These are phyloP conservation scores for Mucor racemosus DNA, from an alignment of 371 early-diverging fungal genomes.

Conservation along the genomic window DNA sequence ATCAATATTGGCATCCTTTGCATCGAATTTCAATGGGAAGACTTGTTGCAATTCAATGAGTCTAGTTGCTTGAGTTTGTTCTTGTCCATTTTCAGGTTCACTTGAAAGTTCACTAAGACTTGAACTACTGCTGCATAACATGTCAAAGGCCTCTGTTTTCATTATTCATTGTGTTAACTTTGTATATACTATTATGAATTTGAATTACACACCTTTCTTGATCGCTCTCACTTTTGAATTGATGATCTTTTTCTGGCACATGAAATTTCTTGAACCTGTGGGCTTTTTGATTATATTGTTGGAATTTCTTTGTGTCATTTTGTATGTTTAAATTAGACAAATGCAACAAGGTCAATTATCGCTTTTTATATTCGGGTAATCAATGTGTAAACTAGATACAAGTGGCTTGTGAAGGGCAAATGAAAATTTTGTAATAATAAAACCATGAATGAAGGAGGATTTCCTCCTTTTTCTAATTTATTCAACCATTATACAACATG, in stretches of 20 bases:
- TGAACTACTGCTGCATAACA: background rate
- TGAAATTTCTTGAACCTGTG: too few relatives aligned
- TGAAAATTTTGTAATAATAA: background rate
- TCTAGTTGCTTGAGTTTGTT: background rate
- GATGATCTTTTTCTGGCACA: too few relatives aligned
- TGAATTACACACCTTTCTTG: too few relatives aligned
- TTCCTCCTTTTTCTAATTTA: background rate
- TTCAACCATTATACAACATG: slow-evolving; percentile 26
- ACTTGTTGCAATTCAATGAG: background rate
- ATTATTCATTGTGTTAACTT: too few relatives aligned
- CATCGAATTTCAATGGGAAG: background rate
- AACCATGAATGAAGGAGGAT: too few relatives aligned
- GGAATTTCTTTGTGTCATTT: too few relatives aligned
- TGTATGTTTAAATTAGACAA: too few relatives aligned
- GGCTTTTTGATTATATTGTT: too few relatives aligned
- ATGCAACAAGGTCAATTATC: background rate
- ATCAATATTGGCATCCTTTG: background rate
- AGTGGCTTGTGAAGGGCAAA: slow-evolving; percentile 1
- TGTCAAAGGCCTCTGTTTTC: background rate
- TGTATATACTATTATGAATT: too few relatives aligned
- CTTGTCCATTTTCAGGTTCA: background rate
- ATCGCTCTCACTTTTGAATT: too few relatives aligned
- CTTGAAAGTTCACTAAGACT: background rate
- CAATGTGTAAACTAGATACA: background rate
- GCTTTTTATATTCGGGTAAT: background rate